Evolutionary conservation across 495 filamentous ascomycete genomes (phyloP).

Genomic region (Bryoglossum gracile): DNA sequence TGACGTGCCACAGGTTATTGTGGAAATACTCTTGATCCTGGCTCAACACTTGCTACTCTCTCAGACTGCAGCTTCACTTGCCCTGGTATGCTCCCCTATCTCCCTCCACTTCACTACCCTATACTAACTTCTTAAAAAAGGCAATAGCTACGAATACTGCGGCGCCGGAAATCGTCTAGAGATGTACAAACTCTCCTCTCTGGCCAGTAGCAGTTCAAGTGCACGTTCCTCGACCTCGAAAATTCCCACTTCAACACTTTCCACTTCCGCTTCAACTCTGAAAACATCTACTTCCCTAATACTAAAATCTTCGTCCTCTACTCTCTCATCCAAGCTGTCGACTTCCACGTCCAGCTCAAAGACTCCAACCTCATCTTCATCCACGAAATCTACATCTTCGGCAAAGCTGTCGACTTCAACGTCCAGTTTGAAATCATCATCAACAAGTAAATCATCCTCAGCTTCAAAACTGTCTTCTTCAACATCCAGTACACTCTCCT

Average conservation of each 20-base stretch:
- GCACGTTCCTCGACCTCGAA: not conserved
- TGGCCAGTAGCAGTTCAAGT: not conserved
- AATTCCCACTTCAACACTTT: not conserved
- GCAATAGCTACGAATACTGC: constrained; percentile 32
- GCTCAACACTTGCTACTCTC: no score
- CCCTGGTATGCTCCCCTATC: no score
- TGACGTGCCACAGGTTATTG: constrained; percentile 34
- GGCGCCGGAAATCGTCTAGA: constrained; percentile 34
- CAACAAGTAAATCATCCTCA: not conserved
- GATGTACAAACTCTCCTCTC: constrained; percentile 18
- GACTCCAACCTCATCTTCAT: not conserved
- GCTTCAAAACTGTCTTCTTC: not conserved
- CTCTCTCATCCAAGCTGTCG: not conserved
- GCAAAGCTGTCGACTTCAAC: not conserved
- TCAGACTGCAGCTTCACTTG: no score
- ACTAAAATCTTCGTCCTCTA: not conserved
- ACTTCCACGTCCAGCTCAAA: not conserved
- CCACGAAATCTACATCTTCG: not conserved
- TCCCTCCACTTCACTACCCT: constrained; percentile 32
- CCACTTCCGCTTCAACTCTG: constrained; percentile 3
- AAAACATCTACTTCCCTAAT: not conserved
- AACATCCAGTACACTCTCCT: not conserved
- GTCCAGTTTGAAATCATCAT: not conserved
- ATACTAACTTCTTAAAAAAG: constrained; percentile 41
- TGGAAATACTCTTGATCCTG: constrained; percentile 39